Conservation (phyloP, 2,329 filamentous ascomycete species). For the Sphaceloma murrayae region DNA sequence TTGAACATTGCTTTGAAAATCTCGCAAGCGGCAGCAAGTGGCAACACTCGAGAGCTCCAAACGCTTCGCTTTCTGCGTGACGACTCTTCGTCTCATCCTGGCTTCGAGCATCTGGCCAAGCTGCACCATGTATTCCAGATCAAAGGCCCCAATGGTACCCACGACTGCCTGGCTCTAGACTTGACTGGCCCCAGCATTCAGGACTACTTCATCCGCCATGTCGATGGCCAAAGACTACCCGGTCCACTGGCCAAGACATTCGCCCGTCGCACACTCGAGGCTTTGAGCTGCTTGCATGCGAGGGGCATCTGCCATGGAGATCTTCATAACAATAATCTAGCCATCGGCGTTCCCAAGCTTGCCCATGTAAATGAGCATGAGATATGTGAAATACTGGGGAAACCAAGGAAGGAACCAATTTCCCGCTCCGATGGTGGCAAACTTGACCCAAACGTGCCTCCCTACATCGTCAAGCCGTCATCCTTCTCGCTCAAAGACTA, state of each 20-base stretch:
- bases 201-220: slow-evolving; percentile 30
- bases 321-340: slow-evolving; percentile 25
- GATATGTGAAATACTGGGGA: slow-evolving; percentile 21
- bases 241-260: slow-evolving; percentile 27
- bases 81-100: slow-evolving; percentile 18
- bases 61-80: slow-evolving; percentile 20
- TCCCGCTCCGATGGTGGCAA: slow-evolving; percentile 22
- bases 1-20: slow-evolving; percentile 25
- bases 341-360: slow-evolving; percentile 22
- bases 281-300: slow-evolving; percentile 22
- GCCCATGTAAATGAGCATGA: slow-evolving; percentile 20
- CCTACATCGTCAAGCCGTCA: slow-evolving; percentile 21
- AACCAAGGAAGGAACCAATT: slow-evolving; percentile 20
- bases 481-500: slow-evolving; percentile 16
- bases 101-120: slow-evolving; percentile 27
- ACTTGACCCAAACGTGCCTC: slow-evolving; percentile 21
- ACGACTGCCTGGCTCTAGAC: slow-evolving; percentile 38
- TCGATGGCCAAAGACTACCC: slow-evolving; percentile 32
- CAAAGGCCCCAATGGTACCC: slow-evolving; percentile 37
- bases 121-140: slow-evolving; percentile 33
- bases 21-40: slow-evolving; percentile 17
- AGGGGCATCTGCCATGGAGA: slow-evolving; percentile 26
- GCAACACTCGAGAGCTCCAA: slow-evolving; percentile 19
- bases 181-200: slow-evolving; percentile 33
- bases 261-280: slow-evolving; percentile 26